Base-by-base conservation (phyloP, 2,329 filamentous ascomycete genomes). In the Leptographium radiaticola region DNA sequence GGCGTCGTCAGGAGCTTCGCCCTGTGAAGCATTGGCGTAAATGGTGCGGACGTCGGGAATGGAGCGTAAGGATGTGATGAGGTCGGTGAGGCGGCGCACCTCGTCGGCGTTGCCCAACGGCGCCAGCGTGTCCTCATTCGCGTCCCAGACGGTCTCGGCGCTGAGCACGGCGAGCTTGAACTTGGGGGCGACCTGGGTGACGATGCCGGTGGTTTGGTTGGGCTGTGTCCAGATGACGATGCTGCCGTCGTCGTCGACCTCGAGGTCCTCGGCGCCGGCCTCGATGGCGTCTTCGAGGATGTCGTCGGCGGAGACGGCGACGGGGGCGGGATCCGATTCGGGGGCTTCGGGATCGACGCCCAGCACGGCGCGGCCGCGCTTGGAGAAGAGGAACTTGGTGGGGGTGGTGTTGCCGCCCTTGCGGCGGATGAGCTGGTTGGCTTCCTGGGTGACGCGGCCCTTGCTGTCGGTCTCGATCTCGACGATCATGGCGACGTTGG, bases 391-490 rank as follows among this genome's bases (percentile, higher is more conserved):
- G 68, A 91, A 97, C 9, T 80, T 81, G 13, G 87, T 89, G 0
- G 89, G 81, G 8, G 87, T 85, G 2, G 81, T 71, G 2, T 75
- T 79, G 6, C 85, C 93, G 18, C 84, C 84, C 51, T 75, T 71
- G 56, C 83, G 80, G 66, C 89, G 94, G 53, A 95, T 75, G 2
- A 86, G 69, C 50, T 75, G 63, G 53, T 86, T 80, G 51, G 97
- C 68, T 53, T 94, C 87, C 62, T 86, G 80, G 48, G 95, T 67
- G 9, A 83, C 80, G 36, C 87, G 81, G 43, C 76, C 74, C 66
- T 86, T 89, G 67, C 81, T 89, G 62, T 95, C 90, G 6, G 89
- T 91, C 67, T 93, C 85, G 62, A 85, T 82, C 62, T 96, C 89
- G 63, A 95, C 79, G 12, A 97, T 83, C 7, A 91, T 73, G 12